Base-by-base conservation (phyloP, 768 basidiomycete genomes). In the Lentinus tigrinus region DNA sequence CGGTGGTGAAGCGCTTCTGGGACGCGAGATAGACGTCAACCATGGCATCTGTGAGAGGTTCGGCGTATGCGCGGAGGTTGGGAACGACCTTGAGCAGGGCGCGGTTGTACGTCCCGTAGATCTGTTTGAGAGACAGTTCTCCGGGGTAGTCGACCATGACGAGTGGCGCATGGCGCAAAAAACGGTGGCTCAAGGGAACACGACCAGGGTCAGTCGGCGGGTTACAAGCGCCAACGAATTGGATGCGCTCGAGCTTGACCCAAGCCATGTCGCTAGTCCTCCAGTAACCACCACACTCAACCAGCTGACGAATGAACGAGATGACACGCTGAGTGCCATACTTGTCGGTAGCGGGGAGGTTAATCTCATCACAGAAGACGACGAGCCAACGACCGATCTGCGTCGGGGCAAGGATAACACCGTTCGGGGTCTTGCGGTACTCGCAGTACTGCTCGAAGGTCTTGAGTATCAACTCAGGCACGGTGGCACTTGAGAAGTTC, bases 371-470 rank as follows among this genome's bases (percentile, higher is more conserved):
- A 72, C 97, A 99, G 77, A 99, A 99, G n/a, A 99, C 89, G 34
- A 99, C 95, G 48, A 99, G 82, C 97, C 97, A 99, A 46, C 95
- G 88, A 26, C 96, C 96, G 61, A 98, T 94, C 68, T 98, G 95
- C 3, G 89, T 75, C 10, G 97, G 97, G 3, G 97, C 88, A 52
- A 99, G 85, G 47, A 98, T 84, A 47, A 97, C 91, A n/a, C 97
- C 97, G 66, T 95, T 98, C 13, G 97, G 94, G 4, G 97, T 98
- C 76, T 98, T 98, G 54, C 95, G 83, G 69, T 96, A 98, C 75
- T 99, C 97, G 76, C 97, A 99, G 69, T 99, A 97, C 74, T 99
- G 97, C 71, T 98, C 97, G 72, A 99, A 98, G 7, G 97, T 98
- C 83, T 98, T 98, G 63, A 99, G 83, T 61, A 99, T 96, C 27